Evolutionary conservation across 495 filamentous ascomycete genomes (phyloP).

Genomic region (Penicillium robsamsonii): DNA sequence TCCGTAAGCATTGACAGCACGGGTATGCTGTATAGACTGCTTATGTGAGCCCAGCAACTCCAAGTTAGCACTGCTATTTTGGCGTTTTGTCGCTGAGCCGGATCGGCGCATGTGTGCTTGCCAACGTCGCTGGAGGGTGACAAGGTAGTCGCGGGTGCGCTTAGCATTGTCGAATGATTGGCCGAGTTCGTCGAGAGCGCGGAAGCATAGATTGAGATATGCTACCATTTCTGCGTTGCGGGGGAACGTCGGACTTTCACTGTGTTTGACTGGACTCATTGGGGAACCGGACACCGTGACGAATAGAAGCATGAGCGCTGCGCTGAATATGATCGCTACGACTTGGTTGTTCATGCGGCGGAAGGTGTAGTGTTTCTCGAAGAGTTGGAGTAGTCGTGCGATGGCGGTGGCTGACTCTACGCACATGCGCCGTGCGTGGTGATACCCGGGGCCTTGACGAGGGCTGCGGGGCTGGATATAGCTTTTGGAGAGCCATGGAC

Average conservation of each 20-base stretch:
- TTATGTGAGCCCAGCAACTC: conserved; percentile 6
- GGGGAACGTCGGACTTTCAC: conserved; percentile 26
- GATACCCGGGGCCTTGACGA: conserved; percentile 44
- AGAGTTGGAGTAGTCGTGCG: conserved; percentile 45
- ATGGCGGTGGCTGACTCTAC: conserved; percentile 48
- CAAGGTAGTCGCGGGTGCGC: conserved; percentile 44
- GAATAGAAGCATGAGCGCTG: conserved; percentile 48
- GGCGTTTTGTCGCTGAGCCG: conserved; percentile 36
- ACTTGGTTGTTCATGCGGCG: conserved; percentile 52
- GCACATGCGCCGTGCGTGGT: conserved; percentile 49
- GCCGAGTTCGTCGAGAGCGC: conserved; percentile 45
- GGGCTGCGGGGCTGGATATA: conserved; percentile 47
- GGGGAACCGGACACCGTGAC: conserved; percentile 44
- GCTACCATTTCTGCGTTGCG: conserved; percentile 44
- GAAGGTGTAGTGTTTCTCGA: conserved; percentile 50
- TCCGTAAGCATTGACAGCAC: background rate
- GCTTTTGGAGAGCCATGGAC: conserved; percentile 51
- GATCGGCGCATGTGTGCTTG: conserved; percentile 47
- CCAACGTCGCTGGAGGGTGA: conserved; percentile 47
- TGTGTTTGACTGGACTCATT: conserved; percentile 20
- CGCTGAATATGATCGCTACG: conserved; percentile 51
- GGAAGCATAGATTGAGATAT: conserved; percentile 48
- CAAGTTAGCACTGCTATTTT: conserved; percentile 30
- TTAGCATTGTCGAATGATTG: conserved; percentile 50
- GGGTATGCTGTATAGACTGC: background rate